phyloP scores from a whole-genome alignment of 2,329 filamentous ascomycete species.

The Colletotrichum destructivum region DNA sequence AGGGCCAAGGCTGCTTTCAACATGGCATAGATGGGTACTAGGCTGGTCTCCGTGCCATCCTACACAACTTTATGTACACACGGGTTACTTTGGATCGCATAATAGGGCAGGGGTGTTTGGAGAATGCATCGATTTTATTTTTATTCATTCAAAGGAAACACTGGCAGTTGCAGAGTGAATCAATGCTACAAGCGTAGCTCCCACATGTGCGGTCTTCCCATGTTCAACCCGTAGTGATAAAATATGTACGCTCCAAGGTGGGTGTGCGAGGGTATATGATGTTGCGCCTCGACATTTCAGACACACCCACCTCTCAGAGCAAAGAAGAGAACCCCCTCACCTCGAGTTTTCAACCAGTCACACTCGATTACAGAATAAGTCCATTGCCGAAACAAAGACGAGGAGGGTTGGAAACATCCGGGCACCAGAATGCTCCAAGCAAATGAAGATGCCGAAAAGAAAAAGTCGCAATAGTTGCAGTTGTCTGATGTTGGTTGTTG shows the following conservation, averaged over 20 bases:
- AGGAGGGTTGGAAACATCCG: not conserved
- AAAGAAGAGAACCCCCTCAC: not conserved
- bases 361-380: not conserved
- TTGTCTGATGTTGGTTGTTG: not conserved
- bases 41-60: not conserved
- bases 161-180: not conserved
- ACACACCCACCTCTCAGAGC: not conserved
- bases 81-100: conserved; percentile 10
- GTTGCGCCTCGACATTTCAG: not conserved
- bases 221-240: not conserved
- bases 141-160: not conserved
- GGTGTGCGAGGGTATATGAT: conserved; percentile 3
- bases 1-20: conserved; percentile 64
- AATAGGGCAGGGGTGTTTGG: conserved; percentile 7
- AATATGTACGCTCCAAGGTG: not conserved
- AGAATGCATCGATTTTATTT: not conserved
- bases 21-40: conserved; percentile 16
- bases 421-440: too few species aligned
- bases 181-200: not conserved
- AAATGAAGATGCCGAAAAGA: not conserved
- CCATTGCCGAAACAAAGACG: not conserved
- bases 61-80: conserved; percentile 13
- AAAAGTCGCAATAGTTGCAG: not conserved
- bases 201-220: not conserved
- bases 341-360: not conserved